Evolutionary conservation across 495 filamentous ascomycete genomes (phyloP), one percentile per base, ranked within the genome.

Genomic region (Penicillium psychrofluorescens): DNA sequence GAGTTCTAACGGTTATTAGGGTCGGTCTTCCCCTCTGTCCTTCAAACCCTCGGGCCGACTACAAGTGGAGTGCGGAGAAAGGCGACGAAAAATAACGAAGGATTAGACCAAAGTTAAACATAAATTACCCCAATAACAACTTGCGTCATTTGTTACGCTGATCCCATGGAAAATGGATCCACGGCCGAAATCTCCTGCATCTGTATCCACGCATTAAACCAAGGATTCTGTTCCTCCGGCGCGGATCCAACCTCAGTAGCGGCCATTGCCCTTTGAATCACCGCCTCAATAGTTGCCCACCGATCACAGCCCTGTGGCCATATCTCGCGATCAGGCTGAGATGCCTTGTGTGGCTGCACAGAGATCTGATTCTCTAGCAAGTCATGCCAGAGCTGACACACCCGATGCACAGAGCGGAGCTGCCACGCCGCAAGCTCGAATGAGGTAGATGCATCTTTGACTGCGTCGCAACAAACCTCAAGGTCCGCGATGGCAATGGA

Each of bases 151-250:
- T 22, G 0, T 22, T 22, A 22, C 22, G 43, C 43, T 11, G 14
- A 39, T 11, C 43, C 43, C 11, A 39, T 36, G 13, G 43, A 45
- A 29, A 45, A 45, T 2, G 43, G 43, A 30, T 45, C 43, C 4
- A 45, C 35, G 1, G 27, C 43, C n/a, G 32, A 28, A 29, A 32
- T 31, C 12, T 45, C 16, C n/a, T 45, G 43, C n/a, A 45, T 45
- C 35, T 45, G 13, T 27, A 45, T 39, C 43, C 43, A 45, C 12
- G 22, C 32, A 40, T 37, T 33, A 30, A 33, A 45, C 43, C 43
- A 45, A 31, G 43, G 34, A 4, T 15, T 32, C 11, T 37, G 43
- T 16, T 45, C 43, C 15, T 37, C 37, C 10, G 14, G 13, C n/a
- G n/a, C 35, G 1, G 32, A 29, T 10, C 31, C 37, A 11, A 32